Percentiles rank a stretch among this genome's conserved stretches.
These are phyloP conservation scores for Debaryomyces coudertii DNA, from an alignment of 1,139 yeast species.

Conservation along the genomic window DNA sequence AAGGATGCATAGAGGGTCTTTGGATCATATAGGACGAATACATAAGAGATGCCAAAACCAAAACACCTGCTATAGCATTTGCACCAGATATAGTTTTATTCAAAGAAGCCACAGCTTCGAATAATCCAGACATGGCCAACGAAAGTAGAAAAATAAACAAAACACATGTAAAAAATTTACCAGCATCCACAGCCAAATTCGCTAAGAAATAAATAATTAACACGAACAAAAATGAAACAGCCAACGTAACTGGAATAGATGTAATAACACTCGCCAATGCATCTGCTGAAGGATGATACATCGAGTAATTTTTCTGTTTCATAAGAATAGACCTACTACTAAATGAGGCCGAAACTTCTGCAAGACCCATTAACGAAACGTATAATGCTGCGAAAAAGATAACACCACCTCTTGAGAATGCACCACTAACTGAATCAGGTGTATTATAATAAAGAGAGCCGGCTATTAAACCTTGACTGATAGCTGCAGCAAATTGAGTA, in stretches of 20 bases:
- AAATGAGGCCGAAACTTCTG: conserved; percentile 54
- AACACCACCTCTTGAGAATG: conserved; percentile 62
- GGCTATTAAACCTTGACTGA: conserved; percentile 52
- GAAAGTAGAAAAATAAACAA: conserved; percentile 42
- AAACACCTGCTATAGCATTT: conserved; percentile 53
- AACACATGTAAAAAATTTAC: conserved; percentile 55
- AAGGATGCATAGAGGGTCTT: conserved; percentile 61
- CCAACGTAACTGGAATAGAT: conserved; percentile 51
- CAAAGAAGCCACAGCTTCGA: conserved; percentile 53
- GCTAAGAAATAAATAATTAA: conserved; percentile 56
- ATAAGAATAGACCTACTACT: conserved; percentile 54
- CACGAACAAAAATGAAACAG: conserved; percentile 47
- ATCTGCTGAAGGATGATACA: conserved; percentile 65
- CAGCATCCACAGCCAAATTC: conserved; percentile 52
- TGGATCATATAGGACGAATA: conserved; percentile 62
- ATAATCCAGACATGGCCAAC: conserved; percentile 43
- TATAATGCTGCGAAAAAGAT: conserved; percentile 56
- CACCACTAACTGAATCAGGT: conserved; percentile 45
- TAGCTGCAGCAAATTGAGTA: conserved; percentile 49
- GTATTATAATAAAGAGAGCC: conserved; percentile 56
- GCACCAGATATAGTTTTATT: conserved; percentile 52
- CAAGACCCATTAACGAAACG: conserved; percentile 57
- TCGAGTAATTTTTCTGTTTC: conserved; percentile 58
- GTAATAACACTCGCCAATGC: conserved; percentile 50
- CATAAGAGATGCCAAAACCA: conserved; percentile 50